phyloP scores from a whole-genome alignment of 805 yeast genomes.

The Teunomyces stri region DNA sequence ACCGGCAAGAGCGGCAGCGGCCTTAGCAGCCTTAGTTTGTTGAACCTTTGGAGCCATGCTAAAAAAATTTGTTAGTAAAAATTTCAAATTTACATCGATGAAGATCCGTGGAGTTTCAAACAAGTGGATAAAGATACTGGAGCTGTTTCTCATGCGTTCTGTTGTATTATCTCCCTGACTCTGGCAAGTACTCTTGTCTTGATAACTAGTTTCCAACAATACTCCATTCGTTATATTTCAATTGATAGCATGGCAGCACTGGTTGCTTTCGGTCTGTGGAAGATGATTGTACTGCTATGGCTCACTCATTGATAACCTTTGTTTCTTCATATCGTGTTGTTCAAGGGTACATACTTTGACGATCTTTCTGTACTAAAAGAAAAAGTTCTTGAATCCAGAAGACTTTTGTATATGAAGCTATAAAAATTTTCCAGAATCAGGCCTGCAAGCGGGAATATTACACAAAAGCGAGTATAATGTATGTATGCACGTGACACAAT shows the following conservation, averaged over 20 bases:
- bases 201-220: too few species aligned
- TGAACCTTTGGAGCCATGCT: constrained; percentile 99
- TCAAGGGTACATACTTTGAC: constrained; percentile 26
- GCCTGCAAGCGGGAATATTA: not conserved
- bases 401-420: constrained; percentile 7
- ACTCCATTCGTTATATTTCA: too few species aligned
- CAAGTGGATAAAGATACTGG: too few species aligned
- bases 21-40: constrained; percentile 99
- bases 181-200: too few species aligned
- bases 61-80: constrained; percentile 8
- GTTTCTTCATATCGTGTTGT: not conserved
- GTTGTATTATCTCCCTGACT: too few species aligned
- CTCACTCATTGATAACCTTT: not conserved
- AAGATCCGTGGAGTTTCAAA: too few species aligned
- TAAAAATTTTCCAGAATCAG: constrained; percentile 10
- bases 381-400: constrained; percentile 7
- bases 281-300: not conserved
- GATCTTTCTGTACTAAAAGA: constrained; percentile 21
- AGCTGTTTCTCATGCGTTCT: too few species aligned
- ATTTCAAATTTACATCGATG: not conserved
- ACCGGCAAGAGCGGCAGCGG: constrained; percentile 99
- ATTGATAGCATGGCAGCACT: too few species aligned
- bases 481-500: not conserved
- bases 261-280: not conserved
- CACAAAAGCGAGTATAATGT: not conserved